These are phyloP conservation scores for Fennellomyces sp. DNA, from an alignment of 371 early-diverging fungal genomes.

Conservation along the genomic window DNA sequence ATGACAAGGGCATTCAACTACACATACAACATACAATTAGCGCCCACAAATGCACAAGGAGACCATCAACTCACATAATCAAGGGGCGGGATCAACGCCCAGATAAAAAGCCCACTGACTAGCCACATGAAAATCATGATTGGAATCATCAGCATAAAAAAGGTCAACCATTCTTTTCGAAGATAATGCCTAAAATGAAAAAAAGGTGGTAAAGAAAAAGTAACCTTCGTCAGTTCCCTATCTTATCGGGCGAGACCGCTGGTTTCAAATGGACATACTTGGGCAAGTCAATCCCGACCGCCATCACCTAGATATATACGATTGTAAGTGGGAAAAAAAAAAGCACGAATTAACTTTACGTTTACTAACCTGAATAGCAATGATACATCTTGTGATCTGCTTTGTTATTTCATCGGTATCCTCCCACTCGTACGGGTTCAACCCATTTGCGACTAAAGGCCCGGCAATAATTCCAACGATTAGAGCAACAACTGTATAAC, in stretches of 20 bases:
- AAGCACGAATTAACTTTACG: background rate
- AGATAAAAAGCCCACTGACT: slow-evolving; percentile 72
- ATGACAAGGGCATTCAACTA: slow-evolving; percentile 77
- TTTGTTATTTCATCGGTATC: slow-evolving; percentile 59
- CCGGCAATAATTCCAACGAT: slow-evolving; percentile 90
- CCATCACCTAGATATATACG: slow-evolving; percentile 69
- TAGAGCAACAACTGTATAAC: slow-evolving; percentile 75
- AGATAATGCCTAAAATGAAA: slow-evolving; percentile 44
- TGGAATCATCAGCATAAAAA: slow-evolving; percentile 84
- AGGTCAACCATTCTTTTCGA: slow-evolving; percentile 63
- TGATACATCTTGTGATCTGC: slow-evolving; percentile 76
- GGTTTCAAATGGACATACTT: slow-evolving; percentile 42
- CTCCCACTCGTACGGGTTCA: slow-evolving; percentile 62
- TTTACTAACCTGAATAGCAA: slow-evolving; percentile 83
- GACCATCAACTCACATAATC: slow-evolving; percentile 59
- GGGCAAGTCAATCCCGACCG: slow-evolving; percentile 83
- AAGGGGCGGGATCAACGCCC: slow-evolving; percentile 64
- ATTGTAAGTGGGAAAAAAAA: too few species aligned
- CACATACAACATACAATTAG: too few species aligned
- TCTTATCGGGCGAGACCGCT: background rate
- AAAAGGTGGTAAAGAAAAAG: too few species aligned
- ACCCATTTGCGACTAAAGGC: slow-evolving; percentile 64
- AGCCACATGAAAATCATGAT: slow-evolving; percentile 91
- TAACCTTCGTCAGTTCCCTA: background rate
- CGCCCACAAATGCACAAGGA: too few species aligned